These are phyloP conservation scores for maize (Zea mays) DNA, from an alignment of 176 grass and related monocot genomes.

Conservation along the genomic window DNA sequence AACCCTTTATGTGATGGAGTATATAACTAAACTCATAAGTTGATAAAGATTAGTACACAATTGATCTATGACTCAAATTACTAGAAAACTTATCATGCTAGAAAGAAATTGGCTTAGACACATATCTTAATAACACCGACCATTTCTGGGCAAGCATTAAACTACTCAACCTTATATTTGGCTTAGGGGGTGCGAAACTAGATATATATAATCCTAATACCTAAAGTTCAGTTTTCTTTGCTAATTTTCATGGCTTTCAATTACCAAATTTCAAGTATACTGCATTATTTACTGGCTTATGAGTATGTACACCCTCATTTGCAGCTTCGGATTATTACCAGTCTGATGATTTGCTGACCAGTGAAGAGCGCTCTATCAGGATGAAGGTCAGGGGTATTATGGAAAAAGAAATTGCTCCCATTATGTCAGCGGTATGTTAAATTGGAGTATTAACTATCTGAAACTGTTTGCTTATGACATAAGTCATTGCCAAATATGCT, in stretches of 20 bases:
- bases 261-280: not conserved
- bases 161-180: not conserved
- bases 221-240: not conserved
- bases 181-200: not conserved
- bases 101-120: too few species aligned
- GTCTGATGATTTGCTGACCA: conserved; percentile 66
- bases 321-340: conserved; percentile 75
- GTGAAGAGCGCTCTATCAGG: conserved; percentile 52
- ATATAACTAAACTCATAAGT: too few species aligned
- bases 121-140: too few species aligned
- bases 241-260: conserved; percentile 8
- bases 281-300: not conserved
- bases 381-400: conserved; percentile 56
- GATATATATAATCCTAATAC: not conserved
- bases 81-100: too few species aligned
- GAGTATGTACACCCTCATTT: conserved; percentile 11
- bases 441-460: not conserved
- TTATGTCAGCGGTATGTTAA: conserved; percentile 58
- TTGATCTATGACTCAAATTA: too few species aligned
- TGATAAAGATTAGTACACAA: too few species aligned
- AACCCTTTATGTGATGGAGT: too few species aligned
- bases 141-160: not conserved
- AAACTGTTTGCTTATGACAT: conserved; percentile 4
- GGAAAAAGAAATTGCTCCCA: conserved; percentile 74
- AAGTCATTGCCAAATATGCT: not conserved